A percentile compares a stretch with the other conserved stretches of the same genome.
Evolutionary conservation across 495 filamentous ascomycete genomes (phyloP).

Genomic region (Venustampulla echinocandica): DNA sequence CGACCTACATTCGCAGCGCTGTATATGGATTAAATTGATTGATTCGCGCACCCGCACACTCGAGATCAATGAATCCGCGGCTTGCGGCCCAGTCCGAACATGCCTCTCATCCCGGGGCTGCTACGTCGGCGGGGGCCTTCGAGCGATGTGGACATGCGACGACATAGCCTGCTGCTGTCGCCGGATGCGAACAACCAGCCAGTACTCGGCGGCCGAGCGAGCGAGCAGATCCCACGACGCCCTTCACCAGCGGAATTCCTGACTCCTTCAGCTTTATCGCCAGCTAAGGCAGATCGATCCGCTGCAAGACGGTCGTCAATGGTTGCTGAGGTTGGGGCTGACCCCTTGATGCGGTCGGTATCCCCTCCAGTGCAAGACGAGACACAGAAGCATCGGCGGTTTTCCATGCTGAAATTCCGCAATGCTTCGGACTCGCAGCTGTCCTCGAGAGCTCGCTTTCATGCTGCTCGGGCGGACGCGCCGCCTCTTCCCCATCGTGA

Average conservation of each 20-base stretch:
- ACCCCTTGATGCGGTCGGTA: slow-evolving; percentile 6
- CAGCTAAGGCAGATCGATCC: not conserved
- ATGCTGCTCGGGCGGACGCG: slow-evolving; percentile 49
- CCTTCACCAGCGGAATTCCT: slow-evolving; percentile 23
- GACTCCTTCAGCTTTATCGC: slow-evolving; percentile 10
- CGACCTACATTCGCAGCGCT: too few species aligned
- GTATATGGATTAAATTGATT: too few species aligned
- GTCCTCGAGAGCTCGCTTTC: slow-evolving; percentile 66
- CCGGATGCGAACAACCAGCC: slow-evolving; percentile 13
- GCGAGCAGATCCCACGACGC: slow-evolving; percentile 33
- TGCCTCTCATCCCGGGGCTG: slow-evolving; percentile 19
- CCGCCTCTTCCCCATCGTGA: slow-evolving; percentile 67
- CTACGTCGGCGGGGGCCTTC: slow-evolving; percentile 16
- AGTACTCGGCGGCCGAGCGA: slow-evolving; percentile 26
- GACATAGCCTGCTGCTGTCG: slow-evolving; percentile 21
- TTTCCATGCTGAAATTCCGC: slow-evolving; percentile 83
- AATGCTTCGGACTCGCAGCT: slow-evolving; percentile 93
- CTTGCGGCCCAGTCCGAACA: slow-evolving; percentile 9
- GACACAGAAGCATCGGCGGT: slow-evolving; percentile 54
- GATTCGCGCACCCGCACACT: too few species aligned
- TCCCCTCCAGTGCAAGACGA: slow-evolving; percentile 34
- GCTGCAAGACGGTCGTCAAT: too few species aligned
- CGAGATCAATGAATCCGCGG: too few species aligned
- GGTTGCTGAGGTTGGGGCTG: slow-evolving; percentile 14
- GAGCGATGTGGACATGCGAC: slow-evolving; percentile 17